Conservation (phyloP, 495 filamentous ascomycete species). For the Aspergillus biplanus region DNA sequence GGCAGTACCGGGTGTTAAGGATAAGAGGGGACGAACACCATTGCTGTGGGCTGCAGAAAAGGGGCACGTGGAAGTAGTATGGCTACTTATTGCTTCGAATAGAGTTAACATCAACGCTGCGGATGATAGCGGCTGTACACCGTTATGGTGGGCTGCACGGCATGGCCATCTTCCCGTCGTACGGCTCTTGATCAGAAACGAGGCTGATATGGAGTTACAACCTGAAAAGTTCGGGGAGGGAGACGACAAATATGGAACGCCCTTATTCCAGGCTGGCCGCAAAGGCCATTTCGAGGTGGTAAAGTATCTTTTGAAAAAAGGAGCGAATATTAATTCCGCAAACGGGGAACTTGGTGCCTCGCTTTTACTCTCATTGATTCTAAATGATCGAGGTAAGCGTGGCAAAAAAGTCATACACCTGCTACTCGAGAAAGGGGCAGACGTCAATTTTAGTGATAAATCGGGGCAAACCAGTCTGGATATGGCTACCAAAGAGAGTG, state of each 20-base stretch:
- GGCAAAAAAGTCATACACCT: slow-evolving; percentile 26
- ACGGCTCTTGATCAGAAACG: slow-evolving; percentile 23
- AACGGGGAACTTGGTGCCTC: slow-evolving; percentile 24
- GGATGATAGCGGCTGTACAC: slow-evolving; percentile 38
- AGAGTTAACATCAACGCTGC: slow-evolving; percentile 31
- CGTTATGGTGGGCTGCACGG: slow-evolving; percentile 39
- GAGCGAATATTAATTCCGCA: slow-evolving; percentile 25
- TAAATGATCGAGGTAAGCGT: slow-evolving; percentile 26
- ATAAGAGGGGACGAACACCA: slow-evolving; percentile 33
- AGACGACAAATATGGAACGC: slow-evolving; percentile 21
- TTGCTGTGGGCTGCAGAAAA: slow-evolving; percentile 41
- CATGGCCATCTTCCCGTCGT: slow-evolving; percentile 28
- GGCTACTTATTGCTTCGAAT: slow-evolving; percentile 28
- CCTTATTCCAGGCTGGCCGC: slow-evolving; percentile 32
- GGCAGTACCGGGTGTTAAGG: slow-evolving; percentile 17
- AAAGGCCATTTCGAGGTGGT: slow-evolving; percentile 27
- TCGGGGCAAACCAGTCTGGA: slow-evolving; percentile 43
- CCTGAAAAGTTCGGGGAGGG: slow-evolving; percentile 14
- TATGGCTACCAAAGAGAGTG: slow-evolving; percentile 21
- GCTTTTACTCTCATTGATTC: slow-evolving; percentile 25
- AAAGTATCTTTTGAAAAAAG: slow-evolving; percentile 32
- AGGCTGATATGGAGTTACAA: slow-evolving; percentile 26
- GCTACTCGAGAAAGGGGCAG: slow-evolving; percentile 42
- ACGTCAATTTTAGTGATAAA: slow-evolving; percentile 38
- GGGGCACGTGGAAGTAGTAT: slow-evolving; percentile 39